Base-by-base conservation (phyloP, 208 protist species). In the Herpetomonas tarakana region DNA sequence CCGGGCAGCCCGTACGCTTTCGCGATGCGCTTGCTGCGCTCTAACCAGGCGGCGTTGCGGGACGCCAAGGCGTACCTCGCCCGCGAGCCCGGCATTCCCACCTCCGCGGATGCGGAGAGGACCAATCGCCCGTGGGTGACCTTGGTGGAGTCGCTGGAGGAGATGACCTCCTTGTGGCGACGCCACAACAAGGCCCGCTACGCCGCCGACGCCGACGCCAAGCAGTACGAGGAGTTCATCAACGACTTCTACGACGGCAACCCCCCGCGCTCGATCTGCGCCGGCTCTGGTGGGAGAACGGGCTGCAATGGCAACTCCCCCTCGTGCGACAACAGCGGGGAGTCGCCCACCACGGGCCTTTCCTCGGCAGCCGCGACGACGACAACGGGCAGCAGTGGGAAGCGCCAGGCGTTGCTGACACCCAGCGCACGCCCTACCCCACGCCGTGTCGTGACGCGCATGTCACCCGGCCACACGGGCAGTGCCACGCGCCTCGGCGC, bases 381-480 rank as follows among this genome's bases (percentile, higher is more conserved):
- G 24, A 45, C 52, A 55, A 53, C 47, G 35, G 53, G 30, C 6
- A 55, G 52, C 24, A 62, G 54, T 35, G 67, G 58, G 25, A 71
- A 62, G 70, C 52, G 60, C 46, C 66, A 62, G 29, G 62, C 49
- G 53, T 57, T 78, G 26, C 62, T 88, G n/a, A 91, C 76, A 39
- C 79, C 87, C 18, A 93, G 87, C 52, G 74, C 87, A 9, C 71
- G 87, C 18, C 87, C 87, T 16, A 93, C 83, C 22, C 87, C 87
- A 2, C 73, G 78, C 16, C 78, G 78, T n/a, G 81, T 91, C 1
- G 65, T 88, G 19, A 70, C 68, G 26, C 78, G 68, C 56, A 74
- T 74, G 44, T 86, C 79, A 14, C 71, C 75, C 0, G 56, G 39
- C 50, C 51, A 26, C 52, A 68, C 54, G 52, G 63, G 73, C 56